phyloP scores from a whole-genome alignment of 257 asterid species.

The Primulina tabacum region DNA sequence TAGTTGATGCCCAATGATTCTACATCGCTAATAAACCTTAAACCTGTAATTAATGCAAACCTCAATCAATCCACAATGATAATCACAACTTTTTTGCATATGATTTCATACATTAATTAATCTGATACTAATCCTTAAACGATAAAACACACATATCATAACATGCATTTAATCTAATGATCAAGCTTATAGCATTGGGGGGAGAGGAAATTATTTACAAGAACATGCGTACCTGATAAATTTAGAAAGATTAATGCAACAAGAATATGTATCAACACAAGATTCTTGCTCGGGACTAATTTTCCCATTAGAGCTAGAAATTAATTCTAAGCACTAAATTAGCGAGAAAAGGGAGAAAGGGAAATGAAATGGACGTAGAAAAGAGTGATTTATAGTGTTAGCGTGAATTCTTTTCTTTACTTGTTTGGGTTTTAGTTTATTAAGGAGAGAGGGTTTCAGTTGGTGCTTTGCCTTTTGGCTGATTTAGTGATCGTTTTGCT shows the following conservation, averaged over 20 bases:
- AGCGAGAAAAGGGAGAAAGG: slow-evolving; percentile 23
- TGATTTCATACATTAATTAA: too few relatives aligned
- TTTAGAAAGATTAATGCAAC: slow-evolving; percentile 22
- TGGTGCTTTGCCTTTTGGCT: slow-evolving; percentile 32
- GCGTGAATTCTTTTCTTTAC: slow-evolving; percentile 45
- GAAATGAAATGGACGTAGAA: slow-evolving; percentile 36
- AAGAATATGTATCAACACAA: not conserved
- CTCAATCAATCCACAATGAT: not conserved
- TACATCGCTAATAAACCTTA: slow-evolving; percentile 29
- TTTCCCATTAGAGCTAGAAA: not conserved
- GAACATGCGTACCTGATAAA: slow-evolving; percentile 29
- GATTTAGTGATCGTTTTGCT: slow-evolving; percentile 1
- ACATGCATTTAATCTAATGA: too few relatives aligned
- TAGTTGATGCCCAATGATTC: slow-evolving; percentile 76
- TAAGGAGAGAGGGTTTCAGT: slow-evolving; percentile 25
- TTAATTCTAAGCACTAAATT: too few relatives aligned
- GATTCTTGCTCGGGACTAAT: not conserved
- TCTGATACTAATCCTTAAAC: too few relatives aligned
- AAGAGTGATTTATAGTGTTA: slow-evolving; percentile 28
- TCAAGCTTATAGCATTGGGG: too few relatives aligned
- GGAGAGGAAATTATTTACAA: too few relatives aligned
- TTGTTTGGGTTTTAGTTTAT: slow-evolving; percentile 39
- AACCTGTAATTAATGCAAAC: slow-evolving; percentile 27
- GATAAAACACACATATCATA: too few relatives aligned
- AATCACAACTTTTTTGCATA: not conserved